These are phyloP conservation scores for Pyrenochaeta sp. DNA, from an alignment of 2,329 filamentous ascomycete species.

Conservation along the genomic window DNA sequence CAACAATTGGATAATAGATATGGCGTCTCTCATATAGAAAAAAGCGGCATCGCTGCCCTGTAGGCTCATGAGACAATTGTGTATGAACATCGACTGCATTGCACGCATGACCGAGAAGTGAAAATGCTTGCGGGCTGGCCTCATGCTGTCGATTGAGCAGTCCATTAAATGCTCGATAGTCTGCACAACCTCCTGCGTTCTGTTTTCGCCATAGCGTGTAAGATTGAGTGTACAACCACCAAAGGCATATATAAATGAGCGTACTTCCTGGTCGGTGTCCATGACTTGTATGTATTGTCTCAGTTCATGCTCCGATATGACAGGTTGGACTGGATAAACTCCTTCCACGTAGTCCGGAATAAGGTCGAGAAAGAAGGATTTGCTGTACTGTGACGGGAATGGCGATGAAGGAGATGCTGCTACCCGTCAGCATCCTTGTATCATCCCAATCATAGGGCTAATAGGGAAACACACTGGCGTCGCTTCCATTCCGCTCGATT, in stretches of 20 bases:
- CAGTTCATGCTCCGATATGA: conserved; percentile 55
- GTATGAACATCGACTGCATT: conserved; percentile 63
- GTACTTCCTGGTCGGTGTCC: conserved; percentile 49
- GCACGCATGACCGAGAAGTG: conserved; percentile 56
- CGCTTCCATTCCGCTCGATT: conserved; percentile 23
- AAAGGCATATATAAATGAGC: conserved; percentile 56
- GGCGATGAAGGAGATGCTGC: conserved; percentile 28
- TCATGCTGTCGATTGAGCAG: conserved; percentile 47
- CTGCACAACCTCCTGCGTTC: conserved; percentile 42
- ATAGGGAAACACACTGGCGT: conserved; percentile 26
- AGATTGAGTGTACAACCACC: conserved; percentile 58
- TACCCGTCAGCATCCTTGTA: conserved; percentile 11
- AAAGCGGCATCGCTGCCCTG: conserved; percentile 60
- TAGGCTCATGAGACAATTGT: conserved; percentile 62
- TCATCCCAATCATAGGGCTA: not conserved
- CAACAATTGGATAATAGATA: conserved; percentile 48
- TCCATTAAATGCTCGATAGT: conserved; percentile 46
- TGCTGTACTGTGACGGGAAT: conserved; percentile 26
- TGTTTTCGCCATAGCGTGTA: conserved; percentile 44
- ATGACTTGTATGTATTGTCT: conserved; percentile 46
- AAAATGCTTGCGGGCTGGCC: conserved; percentile 51
- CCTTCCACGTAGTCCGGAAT: conserved; percentile 55
- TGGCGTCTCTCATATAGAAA: conserved; percentile 61
- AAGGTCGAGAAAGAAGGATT: conserved; percentile 53
- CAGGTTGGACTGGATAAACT: conserved; percentile 59